These are phyloP conservation scores for Cladosporium sp. DNA, from an alignment of 2,329 filamentous ascomycete species.

Conservation along the genomic window DNA sequence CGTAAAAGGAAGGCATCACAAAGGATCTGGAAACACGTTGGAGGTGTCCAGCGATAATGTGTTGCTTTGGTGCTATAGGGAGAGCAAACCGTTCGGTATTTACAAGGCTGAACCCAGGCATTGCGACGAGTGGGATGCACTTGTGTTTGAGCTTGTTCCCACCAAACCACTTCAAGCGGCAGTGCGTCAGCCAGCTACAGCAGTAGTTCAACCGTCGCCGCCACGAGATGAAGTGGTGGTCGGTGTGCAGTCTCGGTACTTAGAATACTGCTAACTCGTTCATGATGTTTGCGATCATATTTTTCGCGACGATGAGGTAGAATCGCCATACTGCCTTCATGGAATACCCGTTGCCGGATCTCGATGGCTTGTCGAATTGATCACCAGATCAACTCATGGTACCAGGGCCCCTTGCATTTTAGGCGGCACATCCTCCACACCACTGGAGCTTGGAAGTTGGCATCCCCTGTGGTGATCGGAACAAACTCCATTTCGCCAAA, in stretches of 20 bases:
- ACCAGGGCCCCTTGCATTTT: neutral
- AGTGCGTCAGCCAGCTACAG: neutral
- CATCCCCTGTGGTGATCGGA: neutral
- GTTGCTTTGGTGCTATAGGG: neutral
- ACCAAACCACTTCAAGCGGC: neutral
- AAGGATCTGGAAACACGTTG: no score
- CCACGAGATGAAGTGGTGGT: neutral
- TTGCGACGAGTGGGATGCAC: neutral
- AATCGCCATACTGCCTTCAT: no score
- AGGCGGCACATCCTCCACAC: neutral
- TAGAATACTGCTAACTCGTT: neutral
- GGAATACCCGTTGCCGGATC: neutral
- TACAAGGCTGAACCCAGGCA: neutral
- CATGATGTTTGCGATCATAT: no score
- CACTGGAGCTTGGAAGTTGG: neutral
- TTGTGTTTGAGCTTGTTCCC: conserved; percentile 1
- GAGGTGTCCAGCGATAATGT: no score
- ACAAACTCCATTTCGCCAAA: neutral
- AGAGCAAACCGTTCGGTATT: neutral
- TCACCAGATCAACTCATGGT: neutral
- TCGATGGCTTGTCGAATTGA: neutral
- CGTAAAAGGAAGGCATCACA: neutral
- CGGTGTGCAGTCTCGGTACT: neutral
- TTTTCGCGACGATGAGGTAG: no score
- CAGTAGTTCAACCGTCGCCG: neutral